Evolutionary conservation across 1,284 basidiomycete species (phyloP).

Genomic region (Lentinus polychrous): DNA sequence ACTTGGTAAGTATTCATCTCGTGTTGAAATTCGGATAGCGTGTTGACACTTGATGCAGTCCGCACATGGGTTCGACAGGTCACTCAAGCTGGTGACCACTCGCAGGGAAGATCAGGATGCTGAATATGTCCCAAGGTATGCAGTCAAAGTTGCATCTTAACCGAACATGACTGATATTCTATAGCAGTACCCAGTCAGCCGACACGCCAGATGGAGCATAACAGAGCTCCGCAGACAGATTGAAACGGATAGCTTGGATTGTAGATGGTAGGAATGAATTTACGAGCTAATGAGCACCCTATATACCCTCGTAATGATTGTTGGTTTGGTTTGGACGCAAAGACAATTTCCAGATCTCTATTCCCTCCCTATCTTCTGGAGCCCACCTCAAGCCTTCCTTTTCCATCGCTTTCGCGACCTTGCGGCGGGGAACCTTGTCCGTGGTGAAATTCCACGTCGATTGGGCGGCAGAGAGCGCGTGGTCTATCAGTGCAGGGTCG

Average conservation of each 20-base stretch:
- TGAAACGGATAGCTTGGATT: too few relatives aligned
- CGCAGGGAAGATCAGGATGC: conserved; percentile 41
- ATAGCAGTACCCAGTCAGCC: too few relatives aligned
- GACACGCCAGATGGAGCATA: too few relatives aligned
- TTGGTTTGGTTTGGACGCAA: neutral
- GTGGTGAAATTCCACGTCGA: conserved; percentile 48
- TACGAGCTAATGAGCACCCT: too few relatives aligned
- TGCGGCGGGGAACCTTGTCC: conserved; percentile 52
- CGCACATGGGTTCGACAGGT: conserved; percentile 68
- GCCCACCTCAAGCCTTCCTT: conserved; percentile 54
- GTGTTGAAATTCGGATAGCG: neutral
- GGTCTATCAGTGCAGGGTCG: conserved; percentile 61
- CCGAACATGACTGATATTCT: too few relatives aligned
- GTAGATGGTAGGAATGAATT: too few relatives aligned
- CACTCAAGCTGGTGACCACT: conserved; percentile 50
- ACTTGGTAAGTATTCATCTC: conserved; percentile 46
- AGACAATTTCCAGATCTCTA: conserved; percentile 64
- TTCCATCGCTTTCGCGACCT: conserved; percentile 56
- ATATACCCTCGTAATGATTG: too few relatives aligned
- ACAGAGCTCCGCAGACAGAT: too few relatives aligned
- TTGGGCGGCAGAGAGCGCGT: conserved; percentile 46
- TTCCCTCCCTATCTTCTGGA: conserved; percentile 66
- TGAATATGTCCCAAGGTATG: neutral
- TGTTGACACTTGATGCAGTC: conserved; percentile 34
- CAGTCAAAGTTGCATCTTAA: too few relatives aligned